These are phyloP conservation scores for Fusarium dlaminii DNA, from an alignment of 2,329 filamentous ascomycete genomes.

Conservation along the genomic window DNA sequence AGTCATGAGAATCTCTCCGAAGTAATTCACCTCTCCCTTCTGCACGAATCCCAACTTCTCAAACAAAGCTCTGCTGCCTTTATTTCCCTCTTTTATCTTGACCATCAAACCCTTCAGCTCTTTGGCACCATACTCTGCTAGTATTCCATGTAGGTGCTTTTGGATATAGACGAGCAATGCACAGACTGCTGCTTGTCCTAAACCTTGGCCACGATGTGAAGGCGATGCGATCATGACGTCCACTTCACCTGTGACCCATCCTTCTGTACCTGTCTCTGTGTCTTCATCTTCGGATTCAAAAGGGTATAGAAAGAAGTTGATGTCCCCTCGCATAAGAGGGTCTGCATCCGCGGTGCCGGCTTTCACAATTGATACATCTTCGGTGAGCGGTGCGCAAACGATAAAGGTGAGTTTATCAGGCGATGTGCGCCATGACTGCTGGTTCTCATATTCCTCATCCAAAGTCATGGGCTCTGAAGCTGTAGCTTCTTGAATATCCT, in stretches of 20 bases:
- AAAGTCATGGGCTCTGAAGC: constrained; percentile 86
- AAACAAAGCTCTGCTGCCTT: constrained; percentile 62
- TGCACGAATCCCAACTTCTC: constrained; percentile 61
- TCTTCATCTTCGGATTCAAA: constrained; percentile 62
- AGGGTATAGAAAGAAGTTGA: constrained; percentile 81
- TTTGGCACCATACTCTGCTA: constrained; percentile 54
- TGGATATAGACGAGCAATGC: constrained; percentile 76
- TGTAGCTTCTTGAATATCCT: constrained; percentile 83
- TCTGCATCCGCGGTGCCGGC: constrained; percentile 63
- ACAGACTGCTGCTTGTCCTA: constrained; percentile 71
- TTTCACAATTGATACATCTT: background rate
- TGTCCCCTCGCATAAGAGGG: constrained; percentile 73
- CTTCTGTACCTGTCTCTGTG: constrained; percentile 4
- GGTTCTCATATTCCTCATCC: constrained; percentile 88
- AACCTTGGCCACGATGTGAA: constrained; percentile 67
- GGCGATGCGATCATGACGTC: constrained; percentile 85
- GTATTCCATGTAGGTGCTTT: constrained; percentile 60
- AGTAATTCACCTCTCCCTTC: constrained; percentile 65
- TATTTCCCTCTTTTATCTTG: constrained; percentile 68
- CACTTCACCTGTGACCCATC: constrained; percentile 71
- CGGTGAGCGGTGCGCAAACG: constrained; percentile 65
- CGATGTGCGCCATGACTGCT: constrained; percentile 84
- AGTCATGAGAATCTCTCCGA: constrained; percentile 66
- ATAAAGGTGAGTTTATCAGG: constrained; percentile 94
- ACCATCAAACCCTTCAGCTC: constrained; percentile 56